Percentiles rank a stretch among this genome's conserved stretches.
phyloP scores from a whole-genome alignment of 1,284 basidiomycete species.

The Cutaneotrichosporon daszewskae region DNA sequence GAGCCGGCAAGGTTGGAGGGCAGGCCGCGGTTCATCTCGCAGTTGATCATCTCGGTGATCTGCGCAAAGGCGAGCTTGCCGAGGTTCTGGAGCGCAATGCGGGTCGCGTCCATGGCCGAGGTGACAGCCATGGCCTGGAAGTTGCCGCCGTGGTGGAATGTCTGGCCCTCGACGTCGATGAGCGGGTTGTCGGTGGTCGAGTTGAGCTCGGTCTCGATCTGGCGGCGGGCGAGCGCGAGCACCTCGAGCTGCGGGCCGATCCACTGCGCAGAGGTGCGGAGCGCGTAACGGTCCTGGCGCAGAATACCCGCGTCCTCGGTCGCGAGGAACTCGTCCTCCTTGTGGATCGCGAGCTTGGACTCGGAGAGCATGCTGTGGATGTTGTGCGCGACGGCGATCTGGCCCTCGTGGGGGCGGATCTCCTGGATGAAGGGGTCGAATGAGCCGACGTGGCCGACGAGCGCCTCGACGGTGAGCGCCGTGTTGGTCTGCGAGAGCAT shows the following conservation, averaged over 20 bases:
- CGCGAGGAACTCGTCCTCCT: constrained; percentile 13
- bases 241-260: constrained; percentile 19
- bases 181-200: constrained; percentile 20
- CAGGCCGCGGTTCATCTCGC: constrained; percentile 20
- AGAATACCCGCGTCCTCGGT: constrained; percentile 14
- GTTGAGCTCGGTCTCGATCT: constrained; percentile 21
- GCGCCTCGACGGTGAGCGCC: constrained; percentile 16
- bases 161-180: constrained; percentile 15
- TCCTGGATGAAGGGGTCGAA: constrained; percentile 17
- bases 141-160: constrained; percentile 22
- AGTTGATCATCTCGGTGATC: constrained; percentile 21
- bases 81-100: constrained; percentile 18
- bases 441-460: constrained; percentile 15
- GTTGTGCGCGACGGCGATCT: constrained; percentile 14
- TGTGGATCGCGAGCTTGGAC: constrained; percentile 14
- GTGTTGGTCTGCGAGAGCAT: constrained; percentile 17
- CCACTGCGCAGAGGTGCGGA: constrained; percentile 18
- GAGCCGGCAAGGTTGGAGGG: constrained; percentile 16
- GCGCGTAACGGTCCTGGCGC: constrained; percentile 20
- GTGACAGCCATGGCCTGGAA: constrained; percentile 21
- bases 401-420: constrained; percentile 17
- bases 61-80: constrained; percentile 19
- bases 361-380: constrained; percentile 16
- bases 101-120: constrained; percentile 15
- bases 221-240: constrained; percentile 12